Conservation (phyloP, 2,329 filamentous ascomycete genomes). For the Diaporthe vexans region DNA sequence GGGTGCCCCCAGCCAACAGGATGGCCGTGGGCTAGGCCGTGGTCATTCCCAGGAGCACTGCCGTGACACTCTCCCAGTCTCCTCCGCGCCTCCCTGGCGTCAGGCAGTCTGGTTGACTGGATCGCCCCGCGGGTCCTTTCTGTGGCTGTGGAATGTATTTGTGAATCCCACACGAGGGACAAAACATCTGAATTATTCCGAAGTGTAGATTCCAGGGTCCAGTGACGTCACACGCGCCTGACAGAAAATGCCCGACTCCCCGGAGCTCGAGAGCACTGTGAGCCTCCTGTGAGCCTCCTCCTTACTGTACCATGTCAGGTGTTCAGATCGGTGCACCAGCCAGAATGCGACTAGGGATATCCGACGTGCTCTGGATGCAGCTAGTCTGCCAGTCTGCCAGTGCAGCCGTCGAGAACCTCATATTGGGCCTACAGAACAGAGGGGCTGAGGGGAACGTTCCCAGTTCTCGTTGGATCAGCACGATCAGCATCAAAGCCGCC, state of each 20-base stretch:
- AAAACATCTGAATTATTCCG: neutral
- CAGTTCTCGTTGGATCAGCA: constrained; percentile 12
- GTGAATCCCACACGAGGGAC: neutral
- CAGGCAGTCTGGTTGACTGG: no score
- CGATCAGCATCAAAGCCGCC: constrained; percentile 27
- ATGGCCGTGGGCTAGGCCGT: neutral
- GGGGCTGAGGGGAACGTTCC: neutral
- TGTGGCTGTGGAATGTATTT: neutral
- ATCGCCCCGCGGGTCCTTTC: neutral
- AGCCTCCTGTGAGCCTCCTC: neutral
- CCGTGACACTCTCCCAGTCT: neutral
- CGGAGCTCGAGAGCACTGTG: neutral
- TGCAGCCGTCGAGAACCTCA: constrained; percentile 1
- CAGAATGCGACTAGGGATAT: neutral
- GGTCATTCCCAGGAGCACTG: neutral
- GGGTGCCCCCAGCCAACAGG: neutral
- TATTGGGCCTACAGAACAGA: neutral
- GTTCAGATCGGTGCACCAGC: neutral
- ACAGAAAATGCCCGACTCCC: neutral
- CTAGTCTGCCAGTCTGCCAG: no score
- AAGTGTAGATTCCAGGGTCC: constrained; percentile 18
- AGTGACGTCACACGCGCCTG: constrained; percentile 26
- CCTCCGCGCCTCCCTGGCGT: neutral
- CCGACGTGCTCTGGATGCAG: neutral
- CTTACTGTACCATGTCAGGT: neutral